Percentiles rank a stretch among this genome's conserved stretches.
phyloP scores from a whole-genome alignment of 495 filamentous ascomycete genomes.

The Daldinia bambusicola region DNA sequence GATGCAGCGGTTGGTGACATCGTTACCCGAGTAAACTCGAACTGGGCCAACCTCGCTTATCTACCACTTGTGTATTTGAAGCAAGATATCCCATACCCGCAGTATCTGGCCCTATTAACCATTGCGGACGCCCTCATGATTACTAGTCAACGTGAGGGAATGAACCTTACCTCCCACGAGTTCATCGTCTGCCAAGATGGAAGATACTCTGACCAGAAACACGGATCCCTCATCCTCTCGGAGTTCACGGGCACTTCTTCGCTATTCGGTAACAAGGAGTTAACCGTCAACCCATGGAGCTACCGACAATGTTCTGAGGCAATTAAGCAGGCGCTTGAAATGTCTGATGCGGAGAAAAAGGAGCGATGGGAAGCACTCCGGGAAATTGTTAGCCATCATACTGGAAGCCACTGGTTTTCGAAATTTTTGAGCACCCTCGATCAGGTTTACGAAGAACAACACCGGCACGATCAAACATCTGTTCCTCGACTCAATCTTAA shows the following conservation, averaged over 20 bases:
- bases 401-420: slow-evolving; percentile 83
- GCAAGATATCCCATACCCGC: slow-evolving; percentile 89
- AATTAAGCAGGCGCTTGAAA: slow-evolving; percentile 81
- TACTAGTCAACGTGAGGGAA: slow-evolving; percentile 90
- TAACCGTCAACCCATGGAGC: slow-evolving; percentile 94
- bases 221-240: slow-evolving; percentile 87
- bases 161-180: slow-evolving; percentile 94
- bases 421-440: slow-evolving; percentile 74
- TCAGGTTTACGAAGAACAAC: slow-evolving; percentile 82
- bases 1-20: slow-evolving; percentile 90
- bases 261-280: slow-evolving; percentile 78
- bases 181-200: slow-evolving; percentile 94
- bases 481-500: slow-evolving; percentile 82
- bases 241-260: slow-evolving; percentile 94
- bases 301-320: slow-evolving; percentile 85
- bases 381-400: slow-evolving; percentile 78
- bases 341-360: slow-evolving; percentile 75
- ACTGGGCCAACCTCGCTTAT: slow-evolving; percentile 86
- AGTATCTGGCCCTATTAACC: slow-evolving; percentile 88
- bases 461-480: slow-evolving; percentile 80
- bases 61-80: slow-evolving; percentile 93
- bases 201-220: slow-evolving; percentile 74
- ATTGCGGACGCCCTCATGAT: slow-evolving; percentile 93
- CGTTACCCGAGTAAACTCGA: slow-evolving; percentile 89
- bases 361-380: slow-evolving; percentile 79